These are phyloP conservation scores for Inosperma sp. DNA, from an alignment of 768 basidiomycete species.

Conservation along the genomic window DNA sequence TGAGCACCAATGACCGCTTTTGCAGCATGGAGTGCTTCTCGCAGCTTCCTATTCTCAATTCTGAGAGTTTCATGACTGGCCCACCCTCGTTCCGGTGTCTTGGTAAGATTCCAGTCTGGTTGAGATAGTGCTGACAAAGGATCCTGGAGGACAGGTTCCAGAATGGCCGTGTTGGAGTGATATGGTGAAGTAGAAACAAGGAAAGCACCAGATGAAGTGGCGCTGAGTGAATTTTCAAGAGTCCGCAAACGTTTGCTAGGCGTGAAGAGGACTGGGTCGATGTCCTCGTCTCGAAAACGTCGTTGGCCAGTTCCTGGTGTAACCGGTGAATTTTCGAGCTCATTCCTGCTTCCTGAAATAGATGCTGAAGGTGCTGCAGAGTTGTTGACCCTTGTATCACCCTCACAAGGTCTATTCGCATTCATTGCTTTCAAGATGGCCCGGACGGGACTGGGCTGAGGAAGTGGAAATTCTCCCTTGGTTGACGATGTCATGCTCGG, in stretches of 20 bases:
- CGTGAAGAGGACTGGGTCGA: constrained; percentile 19
- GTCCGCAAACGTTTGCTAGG: constrained; percentile 23
- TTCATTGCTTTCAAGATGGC: constrained; percentile 8
- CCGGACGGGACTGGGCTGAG: constrained; percentile 19
- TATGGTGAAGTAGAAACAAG: constrained; percentile 16
- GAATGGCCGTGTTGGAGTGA: constrained; percentile 5
- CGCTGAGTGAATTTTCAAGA: constrained; percentile 11
- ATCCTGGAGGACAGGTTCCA: no score
- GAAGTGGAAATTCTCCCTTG: constrained; percentile 20
- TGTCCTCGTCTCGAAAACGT: constrained; percentile 1
- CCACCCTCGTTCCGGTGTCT: no score
- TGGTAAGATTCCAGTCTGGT: no score
- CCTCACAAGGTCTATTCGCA: neutral
- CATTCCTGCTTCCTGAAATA: neutral
- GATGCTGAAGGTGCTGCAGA: no score
- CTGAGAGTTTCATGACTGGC: neutral
- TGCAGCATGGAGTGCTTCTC: constrained; percentile 7
- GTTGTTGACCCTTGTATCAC: no score
- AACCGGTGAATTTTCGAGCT: neutral
- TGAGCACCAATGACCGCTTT: constrained; percentile 4
- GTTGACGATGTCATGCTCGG: constrained; percentile 23
- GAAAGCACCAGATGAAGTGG: constrained; percentile 21
- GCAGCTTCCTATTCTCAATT: neutral
- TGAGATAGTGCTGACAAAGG: no score
- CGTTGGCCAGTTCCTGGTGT: constrained; percentile 2